These are phyloP conservation scores for Hyphopichia wangnamkhiaoensis DNA, from an alignment of 1,139 yeast species.

Conservation along the genomic window DNA sequence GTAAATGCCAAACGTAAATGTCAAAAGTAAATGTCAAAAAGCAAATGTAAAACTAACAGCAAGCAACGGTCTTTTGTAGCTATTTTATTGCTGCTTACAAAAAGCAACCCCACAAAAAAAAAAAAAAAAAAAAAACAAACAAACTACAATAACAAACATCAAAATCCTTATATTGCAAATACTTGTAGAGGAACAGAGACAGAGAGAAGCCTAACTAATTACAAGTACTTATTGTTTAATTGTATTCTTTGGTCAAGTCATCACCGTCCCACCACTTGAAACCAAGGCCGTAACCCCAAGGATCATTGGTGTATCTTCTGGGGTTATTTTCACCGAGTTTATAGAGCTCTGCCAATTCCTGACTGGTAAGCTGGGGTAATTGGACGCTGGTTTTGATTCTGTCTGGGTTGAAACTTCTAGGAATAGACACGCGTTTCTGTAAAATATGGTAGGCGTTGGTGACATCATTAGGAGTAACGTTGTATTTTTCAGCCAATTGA, in stretches of 20 bases:
- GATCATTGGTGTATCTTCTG: conserved; percentile 32
- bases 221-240: conserved; percentile 8
- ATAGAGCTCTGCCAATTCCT: conserved; percentile 45
- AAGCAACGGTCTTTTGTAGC: too few species aligned
- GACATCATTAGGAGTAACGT: conserved; percentile 34
- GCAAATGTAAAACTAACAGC: too few species aligned
- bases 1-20: too few species aligned
- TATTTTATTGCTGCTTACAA: too few species aligned
- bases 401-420: conserved; percentile 40
- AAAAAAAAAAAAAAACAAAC: too few species aligned
- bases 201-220: too few species aligned
- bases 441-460: conserved; percentile 40
- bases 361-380: conserved; percentile 41
- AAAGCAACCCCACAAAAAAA: too few species aligned
- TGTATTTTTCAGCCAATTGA: conserved; percentile 32
- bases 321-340: conserved; percentile 47
- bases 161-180: too few species aligned
- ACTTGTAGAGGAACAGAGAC: too few species aligned
- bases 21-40: too few species aligned
- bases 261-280: conserved; percentile 41
- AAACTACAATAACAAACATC: too few species aligned
- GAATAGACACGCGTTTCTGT: conserved; percentile 32
- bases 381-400: conserved; percentile 31
- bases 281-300: conserved; percentile 41
- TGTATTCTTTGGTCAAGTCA: conserved; percentile 18